A percentile compares a stretch with the other conserved stretches of the same genome.
Conservation (phyloP, 805 yeast genomes). For the Pichia exigua region DNA sequence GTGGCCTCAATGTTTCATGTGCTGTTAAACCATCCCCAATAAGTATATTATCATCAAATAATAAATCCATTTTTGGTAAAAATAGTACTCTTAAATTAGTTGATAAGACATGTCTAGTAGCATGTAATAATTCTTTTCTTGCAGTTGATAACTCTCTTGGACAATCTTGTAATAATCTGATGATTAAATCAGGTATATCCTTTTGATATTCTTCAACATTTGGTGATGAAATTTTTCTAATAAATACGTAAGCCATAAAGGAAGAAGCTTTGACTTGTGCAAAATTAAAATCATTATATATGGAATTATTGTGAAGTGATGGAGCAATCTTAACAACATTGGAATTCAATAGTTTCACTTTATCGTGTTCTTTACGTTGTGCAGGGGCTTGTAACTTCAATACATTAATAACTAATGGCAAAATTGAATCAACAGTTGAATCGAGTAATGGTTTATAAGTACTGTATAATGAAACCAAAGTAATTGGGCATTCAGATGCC, state of each 20-base stretch:
- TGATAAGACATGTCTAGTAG: conserved; percentile 88
- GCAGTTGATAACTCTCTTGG: conserved; percentile 90
- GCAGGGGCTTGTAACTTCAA: conserved; percentile 74
- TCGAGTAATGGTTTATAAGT: conserved; percentile 73
- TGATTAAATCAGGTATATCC: conserved; percentile 78
- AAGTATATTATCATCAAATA: conserved; percentile 80
- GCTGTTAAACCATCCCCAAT: conserved; percentile 92
- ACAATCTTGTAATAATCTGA: conserved; percentile 85
- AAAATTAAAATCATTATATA: conserved; percentile 80
- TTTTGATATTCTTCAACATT: conserved; percentile 50
- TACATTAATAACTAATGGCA: conserved; percentile 74
- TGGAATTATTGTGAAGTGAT: conserved; percentile 62
- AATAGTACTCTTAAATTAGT: conserved; percentile 80
- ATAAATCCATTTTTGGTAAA: conserved; percentile 73
- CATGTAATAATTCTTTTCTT: conserved; percentile 86
- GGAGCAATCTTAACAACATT: conserved; percentile 68
- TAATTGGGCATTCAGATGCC: conserved; percentile 92
- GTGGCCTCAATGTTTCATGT: conserved; percentile 79
- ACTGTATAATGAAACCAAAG: conserved; percentile 87
- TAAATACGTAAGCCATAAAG: conserved; percentile 83
- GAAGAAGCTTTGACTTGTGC: conserved; percentile 97
- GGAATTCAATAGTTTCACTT: conserved; percentile 48
- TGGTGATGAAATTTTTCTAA: conserved; percentile 72
- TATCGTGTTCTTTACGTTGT: conserved; percentile 59
- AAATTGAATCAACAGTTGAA: conserved; percentile 62